A percentile compares a stretch with the other conserved stretches of the same genome.
Conservation (phyloP, 768 basidiomycete genomes). For the Pleurotus djamor region DNA sequence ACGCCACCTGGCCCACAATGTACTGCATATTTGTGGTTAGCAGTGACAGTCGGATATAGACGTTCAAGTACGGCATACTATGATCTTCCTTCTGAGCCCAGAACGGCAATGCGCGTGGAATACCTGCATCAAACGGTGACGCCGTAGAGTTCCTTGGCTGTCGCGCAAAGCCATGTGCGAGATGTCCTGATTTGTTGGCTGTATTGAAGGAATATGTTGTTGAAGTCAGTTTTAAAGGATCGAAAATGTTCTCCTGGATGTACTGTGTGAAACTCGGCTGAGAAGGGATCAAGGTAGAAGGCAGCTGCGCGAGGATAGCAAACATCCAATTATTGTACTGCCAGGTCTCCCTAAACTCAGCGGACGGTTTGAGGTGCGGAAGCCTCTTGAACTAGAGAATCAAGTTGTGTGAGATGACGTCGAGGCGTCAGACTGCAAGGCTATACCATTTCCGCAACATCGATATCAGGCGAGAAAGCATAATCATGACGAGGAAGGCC, state of each 20-base stretch:
- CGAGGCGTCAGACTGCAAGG: not conserved
- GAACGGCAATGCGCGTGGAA: constrained; percentile 15
- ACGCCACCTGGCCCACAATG: constrained; percentile 25
- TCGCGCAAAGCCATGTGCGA: constrained; percentile 20
- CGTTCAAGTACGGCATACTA: constrained; percentile 8
- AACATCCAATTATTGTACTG: constrained; percentile 26
- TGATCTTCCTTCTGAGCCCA: constrained; percentile 21
- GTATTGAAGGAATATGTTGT: constrained; percentile 24
- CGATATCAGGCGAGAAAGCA: not conserved
- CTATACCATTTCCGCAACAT: not conserved
- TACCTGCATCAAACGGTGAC: constrained; percentile 19
- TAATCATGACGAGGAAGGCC: constrained; percentile 21
- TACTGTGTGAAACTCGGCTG: constrained; percentile 17
- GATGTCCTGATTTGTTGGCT: constrained; percentile 20
- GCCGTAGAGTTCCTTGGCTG: constrained; percentile 14
- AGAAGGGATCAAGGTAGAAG: constrained; percentile 13
- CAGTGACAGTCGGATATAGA: not conserved
- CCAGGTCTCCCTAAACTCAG: constrained; percentile 20
- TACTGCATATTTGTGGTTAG: constrained; percentile 7
- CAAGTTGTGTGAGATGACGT: not conserved
- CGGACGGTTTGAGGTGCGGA: constrained; percentile 17
- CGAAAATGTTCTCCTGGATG: constrained; percentile 24
- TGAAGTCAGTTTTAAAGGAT: constrained; percentile 20
- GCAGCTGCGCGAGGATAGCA: constrained; percentile 19
- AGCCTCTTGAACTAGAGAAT: constrained; percentile 13